Evolutionary conservation across 371 early-diverging fungal species (phyloP), one percentile per base, ranked within the genome.

Genomic region (Mycotypha africana): DNA sequence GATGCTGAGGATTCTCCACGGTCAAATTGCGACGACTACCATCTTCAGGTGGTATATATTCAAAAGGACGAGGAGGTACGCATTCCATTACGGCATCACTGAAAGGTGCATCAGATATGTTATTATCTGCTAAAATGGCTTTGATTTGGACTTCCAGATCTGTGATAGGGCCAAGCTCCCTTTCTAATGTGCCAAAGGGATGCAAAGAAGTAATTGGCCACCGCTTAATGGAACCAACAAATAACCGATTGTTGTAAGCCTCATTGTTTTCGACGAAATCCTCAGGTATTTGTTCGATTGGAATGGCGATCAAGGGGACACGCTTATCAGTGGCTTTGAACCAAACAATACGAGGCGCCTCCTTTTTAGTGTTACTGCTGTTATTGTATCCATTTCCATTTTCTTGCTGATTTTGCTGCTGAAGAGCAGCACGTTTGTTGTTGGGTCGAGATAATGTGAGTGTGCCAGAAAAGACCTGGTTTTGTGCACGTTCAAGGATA

Each of bases 261-360:
- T 75, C 58, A 32, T 74, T 85, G 22, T 81, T 62, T 9, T 82
- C 73, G 2, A 88, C 71, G 53, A 86, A 85, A 41, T 87, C 83
- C 0, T 42, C 49, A 4, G 87, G 84, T 0, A 80, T 87, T 42
- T 87, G 72, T 45, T 82, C 82, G 30, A 76, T 71, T 2, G 88
- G 84, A 38, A 93, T 82, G 16, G 82, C 76, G 53, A 93, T 81
- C 44, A 84, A 64, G 5, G 93, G 93, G 2, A 88, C 78, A 12
- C 91, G 84, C 42, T 81, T 79, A 65, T 91, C 91, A 4, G 81
- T 82, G 7, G 93, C 91, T 63, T 81, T 83, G 75, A 93, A 92
- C 91, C 91, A 92, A 8, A 86, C 79, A 34, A 84, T 81, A 26
- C 78, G 53, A 3, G 79, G 76, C 4, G 55, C 52, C 10, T 62